These are phyloP conservation scores for Hypoxylon trugodes DNA, from an alignment of 495 filamentous ascomycete genomes.

Conservation along the genomic window DNA sequence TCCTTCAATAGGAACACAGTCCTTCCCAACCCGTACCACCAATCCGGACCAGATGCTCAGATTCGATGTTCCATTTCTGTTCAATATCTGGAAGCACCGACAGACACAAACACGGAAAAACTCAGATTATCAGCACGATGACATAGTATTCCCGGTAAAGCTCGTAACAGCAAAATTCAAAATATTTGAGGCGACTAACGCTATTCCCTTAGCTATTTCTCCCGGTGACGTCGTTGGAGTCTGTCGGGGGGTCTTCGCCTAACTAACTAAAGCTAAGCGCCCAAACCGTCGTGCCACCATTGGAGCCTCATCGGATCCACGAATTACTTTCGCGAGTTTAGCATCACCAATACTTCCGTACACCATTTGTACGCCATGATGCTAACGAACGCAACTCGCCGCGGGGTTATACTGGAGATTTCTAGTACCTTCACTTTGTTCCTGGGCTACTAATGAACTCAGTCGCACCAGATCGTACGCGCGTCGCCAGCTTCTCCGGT, in stretches of 20 bases:
- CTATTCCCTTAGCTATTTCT: not conserved
- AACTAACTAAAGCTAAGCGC: slow-evolving; percentile 19
- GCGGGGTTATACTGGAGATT: not conserved
- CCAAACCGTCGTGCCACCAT: slow-evolving; percentile 4
- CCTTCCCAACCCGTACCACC: slow-evolving; percentile 1
- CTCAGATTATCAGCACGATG: not conserved
- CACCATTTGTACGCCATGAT: slow-evolving; percentile 9
- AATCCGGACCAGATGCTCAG: slow-evolving; percentile 2
- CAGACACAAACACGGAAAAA: not conserved
- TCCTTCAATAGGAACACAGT: not conserved
- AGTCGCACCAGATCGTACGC: too few relatives aligned
- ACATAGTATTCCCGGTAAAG: not conserved
- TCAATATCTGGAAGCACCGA: not conserved
- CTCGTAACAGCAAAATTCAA: not conserved
- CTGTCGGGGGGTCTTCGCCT: slow-evolving; percentile 3
- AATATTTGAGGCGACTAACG: not conserved
- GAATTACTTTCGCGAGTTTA: slow-evolving; percentile 1
- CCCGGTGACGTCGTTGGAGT: slow-evolving; percentile 16
- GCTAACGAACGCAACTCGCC: not conserved
- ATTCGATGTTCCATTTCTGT: not conserved
- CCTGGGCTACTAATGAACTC: not conserved
- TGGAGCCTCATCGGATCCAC: slow-evolving; percentile 19
- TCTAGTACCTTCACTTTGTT: slow-evolving; percentile 7
- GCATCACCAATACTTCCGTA: not conserved
- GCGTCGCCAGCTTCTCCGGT: not conserved